Evolutionary conservation across 2,329 filamentous ascomycete species (phyloP).

Genomic region (Neoscytalidium dimidiatum): DNA sequence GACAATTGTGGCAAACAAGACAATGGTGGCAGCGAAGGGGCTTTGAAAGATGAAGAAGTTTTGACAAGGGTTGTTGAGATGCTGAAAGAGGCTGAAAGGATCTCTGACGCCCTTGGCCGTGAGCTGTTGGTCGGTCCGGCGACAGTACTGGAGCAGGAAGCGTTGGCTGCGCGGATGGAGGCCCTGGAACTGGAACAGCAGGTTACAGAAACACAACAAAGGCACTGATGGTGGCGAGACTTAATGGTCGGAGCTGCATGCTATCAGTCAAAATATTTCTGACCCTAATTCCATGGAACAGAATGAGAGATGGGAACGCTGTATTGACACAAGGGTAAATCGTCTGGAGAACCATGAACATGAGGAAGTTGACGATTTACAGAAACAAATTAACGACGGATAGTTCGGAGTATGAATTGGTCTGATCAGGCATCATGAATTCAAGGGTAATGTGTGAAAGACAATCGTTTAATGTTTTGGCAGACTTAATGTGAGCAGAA

Average conservation of each 20-base stretch:
- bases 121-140: not conserved
- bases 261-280: no score
- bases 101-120: not conserved
- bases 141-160: not conserved
- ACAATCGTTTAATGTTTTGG: no score
- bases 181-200: not conserved
- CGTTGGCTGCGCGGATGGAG: not conserved
- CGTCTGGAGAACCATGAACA: no score
- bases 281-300: no score
- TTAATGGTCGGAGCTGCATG: no score
- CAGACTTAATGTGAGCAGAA: not conserved
- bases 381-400: no score
- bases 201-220: not conserved
- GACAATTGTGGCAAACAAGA: not conserved
- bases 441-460: no score
- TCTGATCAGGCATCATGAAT: no score
- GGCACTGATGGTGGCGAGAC: not conserved
- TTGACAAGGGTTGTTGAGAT: not conserved
- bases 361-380: no score
- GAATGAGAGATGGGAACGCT: no score
- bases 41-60: not conserved
- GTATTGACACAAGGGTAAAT: no score
- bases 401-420: no score
- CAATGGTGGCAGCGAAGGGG: not conserved
- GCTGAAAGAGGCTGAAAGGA: not conserved